These are phyloP conservation scores for Crithidia acanthocephali DNA, from an alignment of 208 protist genomes.

Conservation along the genomic window DNA sequence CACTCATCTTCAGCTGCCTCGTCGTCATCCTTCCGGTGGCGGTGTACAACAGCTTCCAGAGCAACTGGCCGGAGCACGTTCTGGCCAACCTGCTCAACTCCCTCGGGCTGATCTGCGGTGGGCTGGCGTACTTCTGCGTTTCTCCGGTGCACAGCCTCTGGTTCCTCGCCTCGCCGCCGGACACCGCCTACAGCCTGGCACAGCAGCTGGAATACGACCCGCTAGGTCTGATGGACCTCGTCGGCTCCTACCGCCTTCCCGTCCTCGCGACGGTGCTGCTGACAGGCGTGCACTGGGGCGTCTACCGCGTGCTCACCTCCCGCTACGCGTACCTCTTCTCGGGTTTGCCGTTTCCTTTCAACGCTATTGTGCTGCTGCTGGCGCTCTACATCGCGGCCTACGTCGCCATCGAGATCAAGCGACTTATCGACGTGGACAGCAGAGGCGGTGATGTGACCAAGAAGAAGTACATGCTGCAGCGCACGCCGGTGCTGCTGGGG, in stretches of 20 bases:
- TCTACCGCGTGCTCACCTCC: conserved; percentile 70
- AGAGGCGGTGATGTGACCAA: conserved; percentile 38
- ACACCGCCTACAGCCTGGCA: conserved; percentile 24
- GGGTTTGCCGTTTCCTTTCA: conserved; percentile 68
- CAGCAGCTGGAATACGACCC: conserved; percentile 73
- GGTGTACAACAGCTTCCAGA: conserved; percentile 77
- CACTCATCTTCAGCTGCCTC: conserved; percentile 68
- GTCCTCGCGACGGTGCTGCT: conserved; percentile 39
- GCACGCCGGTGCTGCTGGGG: conserved; percentile 40
- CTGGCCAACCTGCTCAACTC: conserved; percentile 67
- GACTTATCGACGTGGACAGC: conserved; percentile 62
- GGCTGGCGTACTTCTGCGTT: conserved; percentile 69
- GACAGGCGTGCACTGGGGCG: conserved; percentile 53
- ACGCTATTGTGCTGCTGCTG: conserved; percentile 60
- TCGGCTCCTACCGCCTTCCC: conserved; percentile 37
- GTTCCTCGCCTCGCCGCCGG: conserved; percentile 53
- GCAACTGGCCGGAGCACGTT: conserved; percentile 61
- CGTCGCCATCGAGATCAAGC: conserved; percentile 52
- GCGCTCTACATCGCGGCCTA: conserved; percentile 63
- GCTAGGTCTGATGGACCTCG: conserved; percentile 56
- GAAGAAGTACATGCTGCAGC: conserved; percentile 15
- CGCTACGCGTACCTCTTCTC: conserved; percentile 85
- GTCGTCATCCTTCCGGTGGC: conserved; percentile 62
- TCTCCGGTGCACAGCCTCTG: conserved; percentile 62
- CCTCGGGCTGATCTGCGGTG: conserved; percentile 58